A percentile compares a stretch with the other conserved stretches of the same genome.
Evolutionary conservation across 2,329 filamentous ascomycete genomes (phyloP).

Genomic region (Diaporthe helianthi): DNA sequence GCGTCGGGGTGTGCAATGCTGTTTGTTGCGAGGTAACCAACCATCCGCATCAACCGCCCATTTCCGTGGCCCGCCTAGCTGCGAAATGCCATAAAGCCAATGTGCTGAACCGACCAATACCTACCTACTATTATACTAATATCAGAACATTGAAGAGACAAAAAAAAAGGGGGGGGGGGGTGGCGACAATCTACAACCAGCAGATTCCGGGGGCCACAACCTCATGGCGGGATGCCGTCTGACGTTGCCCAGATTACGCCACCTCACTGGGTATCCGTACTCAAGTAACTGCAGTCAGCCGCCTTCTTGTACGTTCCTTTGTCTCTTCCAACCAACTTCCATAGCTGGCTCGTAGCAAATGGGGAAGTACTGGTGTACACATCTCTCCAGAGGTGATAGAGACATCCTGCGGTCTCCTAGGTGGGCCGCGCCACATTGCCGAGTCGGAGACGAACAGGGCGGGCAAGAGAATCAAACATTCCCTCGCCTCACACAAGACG

Average conservation of each 20-base stretch:
- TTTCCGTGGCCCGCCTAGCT: background rate
- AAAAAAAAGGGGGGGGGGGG: background rate
- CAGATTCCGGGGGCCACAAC: background rate
- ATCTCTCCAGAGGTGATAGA: background rate
- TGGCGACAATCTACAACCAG: background rate
- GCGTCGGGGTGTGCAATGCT: background rate
- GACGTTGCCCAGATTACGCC: slow-evolving; percentile 3
- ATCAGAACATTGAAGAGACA: background rate
- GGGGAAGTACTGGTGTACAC: background rate
- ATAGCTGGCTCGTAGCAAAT: background rate
- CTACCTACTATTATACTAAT: too few species aligned
- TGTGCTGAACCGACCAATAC: background rate
- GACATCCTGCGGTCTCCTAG: background rate
- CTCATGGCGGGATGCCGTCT: background rate
- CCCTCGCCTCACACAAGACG: background rate
- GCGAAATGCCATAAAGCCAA: background rate
- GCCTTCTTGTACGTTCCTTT: background rate
- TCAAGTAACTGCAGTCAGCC: slow-evolving; percentile 11
- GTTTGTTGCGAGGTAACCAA: slow-evolving; percentile 13
- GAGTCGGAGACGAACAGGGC: background rate
- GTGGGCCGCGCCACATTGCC: background rate
- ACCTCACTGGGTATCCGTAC: background rate
- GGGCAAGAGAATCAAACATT: background rate
- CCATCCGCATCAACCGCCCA: background rate
- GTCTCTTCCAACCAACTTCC: background rate